Base-by-base conservation (phyloP, 2,329 filamentous ascomycete species). In the Cladophialophora psammophila region DNA sequence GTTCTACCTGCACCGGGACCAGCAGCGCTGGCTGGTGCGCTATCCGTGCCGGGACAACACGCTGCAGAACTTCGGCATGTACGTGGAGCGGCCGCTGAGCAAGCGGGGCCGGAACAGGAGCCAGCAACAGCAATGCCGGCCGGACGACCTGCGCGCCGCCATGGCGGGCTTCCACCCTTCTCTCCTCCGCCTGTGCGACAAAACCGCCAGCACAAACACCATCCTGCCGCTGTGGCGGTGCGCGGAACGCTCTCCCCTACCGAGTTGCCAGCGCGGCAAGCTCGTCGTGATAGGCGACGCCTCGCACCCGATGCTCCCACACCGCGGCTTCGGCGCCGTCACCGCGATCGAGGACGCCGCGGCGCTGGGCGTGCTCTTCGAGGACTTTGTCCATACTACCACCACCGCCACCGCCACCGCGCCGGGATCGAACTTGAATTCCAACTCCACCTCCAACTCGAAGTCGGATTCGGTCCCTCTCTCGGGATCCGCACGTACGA, bases 21-120 rank as follows among this genome's bases (percentile, higher is more conserved):
- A 31, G 20, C 36, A n/a, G 38, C 56, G 56, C 18, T 59, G 56
- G 56, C 56, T 59, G 20, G 56, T 59, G 35, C 38, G 56, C 18
- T 59, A 59, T 20, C 56, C 56, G 20, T 59, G 56, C 15, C 56
- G 56, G 36, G 56, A 18, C 20, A 59, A 59, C 56, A 45, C 38
- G 38, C 35, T 59, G 56, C 56, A 59, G 56, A 59, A 59, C 26
- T 45, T 59, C 10, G 56, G 56, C 56, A 59, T 59, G 56, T 59
- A 59, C 13, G 38, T 59, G 35, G 36, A 59, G 12, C 53, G 13
- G 34, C 18, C 34, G 45, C n/a, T 15, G 26, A 50, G 13, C 8
- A 12, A 3, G n/a, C 12, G 12, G 10, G n/a, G 20, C 12, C 3
- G n/a, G n/a, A 26, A 8, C 8, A 26, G 5, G 45, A 50, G 45